Evolutionary conservation across 306 rosid genomes (phyloP).

Genomic region (Medicago lupulina): DNA sequence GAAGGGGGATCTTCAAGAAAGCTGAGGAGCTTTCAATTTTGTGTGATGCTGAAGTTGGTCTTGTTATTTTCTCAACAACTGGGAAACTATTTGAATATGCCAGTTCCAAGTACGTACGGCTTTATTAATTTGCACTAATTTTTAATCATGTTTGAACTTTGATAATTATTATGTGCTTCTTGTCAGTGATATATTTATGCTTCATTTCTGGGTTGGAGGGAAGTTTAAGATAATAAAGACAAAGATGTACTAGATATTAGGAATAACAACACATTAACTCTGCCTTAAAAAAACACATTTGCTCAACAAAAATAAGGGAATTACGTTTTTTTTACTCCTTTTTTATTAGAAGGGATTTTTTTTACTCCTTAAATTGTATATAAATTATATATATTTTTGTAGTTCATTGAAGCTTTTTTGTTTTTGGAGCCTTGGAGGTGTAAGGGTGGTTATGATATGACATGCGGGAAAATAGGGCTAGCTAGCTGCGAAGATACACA

Average conservation of each 20-base stretch:
- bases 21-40: conserved; percentile 56
- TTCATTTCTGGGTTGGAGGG: not conserved
- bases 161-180: not conserved
- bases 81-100: conserved; percentile 51
- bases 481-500: not conserved
- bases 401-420: not conserved
- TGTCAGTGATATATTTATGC: not conserved
- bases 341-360: too few relatives aligned
- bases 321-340: too few relatives aligned
- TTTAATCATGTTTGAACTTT: not conserved
- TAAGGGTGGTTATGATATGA: not conserved
- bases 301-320: too few relatives aligned
- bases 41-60: conserved; percentile 58
- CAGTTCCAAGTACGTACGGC: conserved; percentile 50
- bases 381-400: too few relatives aligned
- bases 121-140: not conserved
- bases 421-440: not conserved
- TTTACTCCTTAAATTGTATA: too few relatives aligned
- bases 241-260: not conserved
- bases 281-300: too few relatives aligned
- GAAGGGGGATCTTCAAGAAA: conserved; percentile 55
- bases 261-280: too few relatives aligned
- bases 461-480: not conserved
- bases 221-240: not conserved
- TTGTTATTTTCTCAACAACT: conserved; percentile 47